Base-by-base conservation (phyloP, 2,329 filamentous ascomycete genomes). In the Diplodia mutila region DNA sequence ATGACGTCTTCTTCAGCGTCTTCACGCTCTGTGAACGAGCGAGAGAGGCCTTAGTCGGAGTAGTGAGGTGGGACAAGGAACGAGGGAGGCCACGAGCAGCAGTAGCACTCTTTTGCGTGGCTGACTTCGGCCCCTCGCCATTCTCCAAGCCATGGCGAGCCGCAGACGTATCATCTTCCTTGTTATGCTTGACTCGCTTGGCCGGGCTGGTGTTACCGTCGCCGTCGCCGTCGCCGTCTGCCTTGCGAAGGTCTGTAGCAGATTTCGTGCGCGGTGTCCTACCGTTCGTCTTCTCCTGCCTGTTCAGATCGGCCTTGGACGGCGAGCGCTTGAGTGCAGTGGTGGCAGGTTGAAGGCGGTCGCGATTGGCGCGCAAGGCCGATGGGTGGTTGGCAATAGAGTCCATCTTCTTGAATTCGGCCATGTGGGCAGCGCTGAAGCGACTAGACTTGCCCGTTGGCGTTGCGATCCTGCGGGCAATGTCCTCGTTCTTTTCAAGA, bases 371-470 rank as follows among this genome's bases (percentile, higher is more conserved):
- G 69, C 92, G 86, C 81, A 90, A 95, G 18, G 90, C 87, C 12
- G 94, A 97, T 9, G 93, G 85, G 76, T 97, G 94, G 70, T 90
- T 90, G 52, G 89, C 92, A 75, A 98, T 97, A 1, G 94, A 97
- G 77, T 97, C 93, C 94, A 98, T 97, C 84, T 97, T 98, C 80
- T 92, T 92, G 82, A 98, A 97, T 75, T 94, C 87, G 61, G 90
- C 89, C 87, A 92, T 91, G 77, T 98, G 94, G 46, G 87, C 89
- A 70, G 93, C 90, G 76, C 92, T 97, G 80, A 90, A 98, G 54
- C 94, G 90, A 59, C 89, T 83, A 61, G 88, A 86, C 77, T 90
- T 94, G 72, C 92, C 89, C 80, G 90, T 96, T 14, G 94, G 88
- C 71, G 88, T 88, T 7, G 91, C 94, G 74, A 97, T 91, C 78